Conservation (phyloP, 139 green algal genomes). For the Helicosporidium sp. region DNA sequence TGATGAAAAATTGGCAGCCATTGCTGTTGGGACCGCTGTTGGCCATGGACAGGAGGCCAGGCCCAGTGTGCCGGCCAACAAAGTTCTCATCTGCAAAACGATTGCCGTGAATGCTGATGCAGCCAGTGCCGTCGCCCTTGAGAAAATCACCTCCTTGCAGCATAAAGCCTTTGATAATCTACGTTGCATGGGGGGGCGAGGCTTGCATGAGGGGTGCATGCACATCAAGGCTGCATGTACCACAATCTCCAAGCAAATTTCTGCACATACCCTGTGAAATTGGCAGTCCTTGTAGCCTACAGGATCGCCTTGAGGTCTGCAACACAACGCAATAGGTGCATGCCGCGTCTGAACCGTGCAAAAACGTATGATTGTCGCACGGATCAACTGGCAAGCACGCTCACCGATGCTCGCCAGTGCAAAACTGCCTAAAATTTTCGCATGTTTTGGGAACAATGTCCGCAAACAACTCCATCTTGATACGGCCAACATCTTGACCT, state of each 20-base stretch:
- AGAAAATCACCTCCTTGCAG: conserved; percentile 85
- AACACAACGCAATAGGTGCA: background rate
- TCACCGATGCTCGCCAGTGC: conserved; percentile 77
- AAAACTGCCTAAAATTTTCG: conserved; percentile 84
- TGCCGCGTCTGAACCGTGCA: background rate
- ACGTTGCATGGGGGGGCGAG: background rate
- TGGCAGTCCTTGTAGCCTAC: conserved; percentile 60
- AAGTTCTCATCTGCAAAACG: conserved; percentile 92
- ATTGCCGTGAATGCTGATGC: conserved; percentile 80
- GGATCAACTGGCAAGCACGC: too few species aligned
- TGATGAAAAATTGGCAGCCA: conserved; percentile 95
- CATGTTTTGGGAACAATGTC: conserved; percentile 66
- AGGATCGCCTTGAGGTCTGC: conserved; percentile 30
- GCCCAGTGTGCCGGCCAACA: conserved; percentile 74
- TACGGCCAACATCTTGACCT: conserved; percentile 40
- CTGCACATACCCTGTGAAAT: conserved; percentile 58
- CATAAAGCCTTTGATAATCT: conserved; percentile 91
- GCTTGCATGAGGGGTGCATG: too few species aligned
- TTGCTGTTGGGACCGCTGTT: conserved; percentile 70
- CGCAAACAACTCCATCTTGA: conserved; percentile 83
- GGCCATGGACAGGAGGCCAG: conserved; percentile 75
- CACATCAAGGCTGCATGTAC: too few species aligned
- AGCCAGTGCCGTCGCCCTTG: conserved; percentile 71
- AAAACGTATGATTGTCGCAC: too few species aligned
- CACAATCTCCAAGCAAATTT: background rate